A percentile compares a stretch with the other conserved stretches of the same genome.
Conservation (phyloP, 164 flowering plant genomes). For the Vitis labrusca region DNA sequence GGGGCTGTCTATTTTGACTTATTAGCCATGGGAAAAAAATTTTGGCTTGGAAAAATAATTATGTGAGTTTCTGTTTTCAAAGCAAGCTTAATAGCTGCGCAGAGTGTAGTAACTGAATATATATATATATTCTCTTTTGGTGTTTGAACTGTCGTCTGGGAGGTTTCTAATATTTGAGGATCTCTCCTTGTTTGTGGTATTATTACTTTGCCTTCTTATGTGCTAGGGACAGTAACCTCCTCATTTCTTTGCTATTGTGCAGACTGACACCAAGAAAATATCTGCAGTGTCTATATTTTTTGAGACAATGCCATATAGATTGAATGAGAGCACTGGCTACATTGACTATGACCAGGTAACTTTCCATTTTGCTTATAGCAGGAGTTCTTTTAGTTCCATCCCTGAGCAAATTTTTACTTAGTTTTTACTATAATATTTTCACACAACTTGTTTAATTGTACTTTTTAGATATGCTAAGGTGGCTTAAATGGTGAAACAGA, state of each 20-base stretch:
- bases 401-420: too few species aligned
- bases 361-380: background rate
- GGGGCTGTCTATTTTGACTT: too few species aligned
- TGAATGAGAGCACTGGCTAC: slow-evolving; percentile 72
- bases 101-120: too few species aligned
- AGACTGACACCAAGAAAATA: slow-evolving; percentile 87
- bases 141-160: background rate
- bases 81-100: too few species aligned
- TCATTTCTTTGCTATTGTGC: slow-evolving; percentile 20
- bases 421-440: background rate
- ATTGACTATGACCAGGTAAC: slow-evolving; percentile 78
- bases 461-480: too few species aligned
- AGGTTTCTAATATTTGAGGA: background rate
- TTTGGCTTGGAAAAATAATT: too few species aligned
- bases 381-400: too few species aligned
- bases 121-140: too few species aligned
- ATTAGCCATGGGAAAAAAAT: too few species aligned
- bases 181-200: background rate
- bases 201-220: background rate
- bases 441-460: background rate
- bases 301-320: slow-evolving; percentile 86
- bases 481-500: too few species aligned
- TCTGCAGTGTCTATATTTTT: slow-evolving; percentile 81
- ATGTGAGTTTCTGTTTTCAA: too few species aligned
- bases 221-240: background rate